Evolutionary conservation across 768 basidiomycete species (phyloP).

Genomic region (Tubosaeta sp.): DNA sequence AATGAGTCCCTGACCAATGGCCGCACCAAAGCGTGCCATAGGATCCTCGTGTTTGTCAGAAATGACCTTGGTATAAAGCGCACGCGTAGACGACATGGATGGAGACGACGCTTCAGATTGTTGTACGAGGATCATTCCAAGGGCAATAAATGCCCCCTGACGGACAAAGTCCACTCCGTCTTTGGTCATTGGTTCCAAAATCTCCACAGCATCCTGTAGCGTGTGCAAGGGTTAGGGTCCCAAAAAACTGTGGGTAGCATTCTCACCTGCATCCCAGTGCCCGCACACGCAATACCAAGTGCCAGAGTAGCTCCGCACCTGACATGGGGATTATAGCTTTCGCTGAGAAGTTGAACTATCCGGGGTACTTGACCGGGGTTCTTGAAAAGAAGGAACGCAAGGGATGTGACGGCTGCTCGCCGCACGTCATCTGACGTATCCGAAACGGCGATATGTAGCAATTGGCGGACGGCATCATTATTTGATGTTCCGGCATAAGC

Average conservation of each 20-base stretch:
- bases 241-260: not conserved
- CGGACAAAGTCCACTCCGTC: constrained; percentile 98
- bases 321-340: constrained; percentile 99
- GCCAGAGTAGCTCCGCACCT: constrained; percentile 96
- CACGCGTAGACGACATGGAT: constrained; percentile 72
- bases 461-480: constrained; percentile 86
- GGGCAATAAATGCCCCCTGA: constrained; percentile 92
- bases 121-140: constrained; percentile 96
- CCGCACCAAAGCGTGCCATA: constrained; percentile 97
- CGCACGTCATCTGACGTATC: constrained; percentile 98
- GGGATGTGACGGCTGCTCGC: constrained; percentile 90
- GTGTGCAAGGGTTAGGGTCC: not conserved
- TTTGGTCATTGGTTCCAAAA: constrained; percentile 97
- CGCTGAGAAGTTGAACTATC: constrained; percentile 93
- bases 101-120: constrained; percentile 90
- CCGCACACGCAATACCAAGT: constrained; percentile 94
- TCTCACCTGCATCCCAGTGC: constrained; percentile 86
- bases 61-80: constrained; percentile 86
- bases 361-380: constrained; percentile 94
- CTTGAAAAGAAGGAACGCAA: constrained; percentile 96
- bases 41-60: constrained; percentile 98
- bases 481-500: constrained; percentile 96
- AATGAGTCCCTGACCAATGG: constrained; percentile 93
- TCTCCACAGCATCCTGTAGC: constrained; percentile 85
- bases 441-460: constrained; percentile 95